Base-by-base conservation (phyloP, 2,329 filamentous ascomycete species). In the Colletotrichum sp. region DNA sequence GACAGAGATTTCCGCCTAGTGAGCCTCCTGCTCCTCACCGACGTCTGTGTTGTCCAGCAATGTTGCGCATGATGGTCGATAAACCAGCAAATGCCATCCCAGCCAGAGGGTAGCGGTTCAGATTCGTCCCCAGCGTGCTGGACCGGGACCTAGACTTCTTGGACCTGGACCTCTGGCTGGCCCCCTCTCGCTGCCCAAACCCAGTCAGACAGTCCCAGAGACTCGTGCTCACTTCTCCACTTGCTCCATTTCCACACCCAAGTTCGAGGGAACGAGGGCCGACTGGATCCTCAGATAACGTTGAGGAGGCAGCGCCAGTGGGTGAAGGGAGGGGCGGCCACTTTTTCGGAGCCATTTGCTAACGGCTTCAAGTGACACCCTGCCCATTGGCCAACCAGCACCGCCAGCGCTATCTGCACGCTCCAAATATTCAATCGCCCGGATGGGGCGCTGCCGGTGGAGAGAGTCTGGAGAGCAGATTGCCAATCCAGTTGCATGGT, bases 271-370 rank as follows among this genome's bases (percentile, higher is more conserved):
- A 24, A 71, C 12, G 62, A 67, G 57, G 64, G 28, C 30, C 57
- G 32, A 67, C 26, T 26, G 73, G 64, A 69, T 69, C 64, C 59
- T 69, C 21, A 76, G 70, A 76, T 73, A 76, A 73, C 73, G 64
- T 73, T 73, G 64, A 60, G 57, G 57, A 72, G 70, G 28, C 44
- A 65, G 59, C 69, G 70, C 55, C 69, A 69, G 44, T 73, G 72
- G 69, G 24, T 12, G 36, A 32, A 24, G 16, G 24, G 16, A 68
- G 62, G 72, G 69, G 52, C 73, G 70, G 70, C 73, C 70, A 73
- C 64, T 64, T 65, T 73, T 73, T 69, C 73, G 70, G 64, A 60
- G 73, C 64, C 73, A 76, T 76, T 76, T 73, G 64, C 73, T 73
- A 76, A 76, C 73, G 64, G 59, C 73, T 76, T 76, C 63, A 64